A percentile compares a stretch with the other conserved stretches of the same genome.
Conservation (phyloP, 495 filamentous ascomycete species). For the Lasiosphaeriaceae sp. region DNA sequence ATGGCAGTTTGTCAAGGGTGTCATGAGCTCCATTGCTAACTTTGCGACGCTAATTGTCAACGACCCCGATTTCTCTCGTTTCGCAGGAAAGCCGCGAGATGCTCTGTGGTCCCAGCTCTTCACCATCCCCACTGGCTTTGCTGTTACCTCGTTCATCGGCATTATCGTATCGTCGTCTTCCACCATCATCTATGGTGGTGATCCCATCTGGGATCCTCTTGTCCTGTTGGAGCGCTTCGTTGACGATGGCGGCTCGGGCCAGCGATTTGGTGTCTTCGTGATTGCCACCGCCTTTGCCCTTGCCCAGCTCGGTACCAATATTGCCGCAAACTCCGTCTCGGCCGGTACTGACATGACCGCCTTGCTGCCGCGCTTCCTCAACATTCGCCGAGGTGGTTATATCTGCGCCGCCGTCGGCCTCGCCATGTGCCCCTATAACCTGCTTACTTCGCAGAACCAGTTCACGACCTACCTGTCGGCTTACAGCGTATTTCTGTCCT, state of each 20-base stretch:
- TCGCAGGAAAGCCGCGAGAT: constrained; percentile 74
- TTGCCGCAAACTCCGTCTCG: constrained; percentile 86
- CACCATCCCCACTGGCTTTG: constrained; percentile 83
- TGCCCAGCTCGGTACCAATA: constrained; percentile 89
- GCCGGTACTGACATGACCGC: constrained; percentile 91
- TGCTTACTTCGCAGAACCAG: constrained; percentile 72
- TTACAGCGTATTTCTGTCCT: constrained; percentile 93
- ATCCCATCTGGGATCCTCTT: constrained; percentile 85
- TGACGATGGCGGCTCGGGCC: constrained; percentile 63
- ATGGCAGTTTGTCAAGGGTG: constrained; percentile 77
- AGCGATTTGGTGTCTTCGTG: constrained; percentile 86
- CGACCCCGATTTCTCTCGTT: constrained; percentile 88
- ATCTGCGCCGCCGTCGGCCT: constrained; percentile 81
- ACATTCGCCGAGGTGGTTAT: constrained; percentile 87
- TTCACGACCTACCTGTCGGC: constrained; percentile 94
- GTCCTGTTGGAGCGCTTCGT: constrained; percentile 72
- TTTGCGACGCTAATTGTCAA: constrained; percentile 85
- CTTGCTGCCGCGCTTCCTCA: constrained; percentile 78
- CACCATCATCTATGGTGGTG: constrained; percentile 65
- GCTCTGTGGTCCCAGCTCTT: constrained; percentile 87
- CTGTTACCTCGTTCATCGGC: constrained; percentile 85
- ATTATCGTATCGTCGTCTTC: constrained; percentile 91
- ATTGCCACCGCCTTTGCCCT: constrained; percentile 79
- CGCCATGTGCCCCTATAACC: constrained; percentile 85
- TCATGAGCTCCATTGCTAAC: constrained; percentile 90